Percentiles rank a stretch among this genome's conserved stretches.
Evolutionary conservation across 108 stramenopile species (phyloP).

Genomic region (Seminavis robusta): DNA sequence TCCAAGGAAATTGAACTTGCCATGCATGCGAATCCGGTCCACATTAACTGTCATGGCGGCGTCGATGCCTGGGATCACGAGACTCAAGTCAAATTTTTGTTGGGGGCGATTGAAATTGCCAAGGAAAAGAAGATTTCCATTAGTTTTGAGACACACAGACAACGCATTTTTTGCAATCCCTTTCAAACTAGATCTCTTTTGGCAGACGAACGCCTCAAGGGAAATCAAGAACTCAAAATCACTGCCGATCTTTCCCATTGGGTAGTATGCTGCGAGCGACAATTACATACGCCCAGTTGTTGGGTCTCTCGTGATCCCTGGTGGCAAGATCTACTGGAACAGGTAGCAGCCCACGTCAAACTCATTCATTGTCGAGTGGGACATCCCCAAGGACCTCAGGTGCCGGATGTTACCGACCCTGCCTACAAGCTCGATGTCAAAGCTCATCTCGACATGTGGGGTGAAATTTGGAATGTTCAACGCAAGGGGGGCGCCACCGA

Average conservation of each 20-base stretch:
- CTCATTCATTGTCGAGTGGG: constrained; percentile 23
- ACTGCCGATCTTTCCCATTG: constrained; percentile 22
- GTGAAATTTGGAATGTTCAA: too few species aligned
- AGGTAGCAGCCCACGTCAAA: constrained; percentile 1
- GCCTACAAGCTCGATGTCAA: too few species aligned
- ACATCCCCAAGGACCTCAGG: constrained; percentile 16
- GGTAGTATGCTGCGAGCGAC: constrained; percentile 19
- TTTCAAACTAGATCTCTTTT: constrained; percentile 21
- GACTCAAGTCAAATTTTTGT: constrained; percentile 8
- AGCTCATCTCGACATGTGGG: too few species aligned
- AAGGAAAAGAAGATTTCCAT: neutral
- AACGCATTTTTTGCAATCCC: constrained; percentile 22
- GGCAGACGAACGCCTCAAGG: too few species aligned
- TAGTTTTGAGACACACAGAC: constrained; percentile 20
- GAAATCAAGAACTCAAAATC: constrained; percentile 12
- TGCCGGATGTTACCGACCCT: too few species aligned
- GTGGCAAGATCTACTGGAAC: constrained; percentile 16
- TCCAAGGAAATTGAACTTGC: too few species aligned
- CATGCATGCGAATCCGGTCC: neutral
- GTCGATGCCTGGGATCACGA: constrained; percentile 21
- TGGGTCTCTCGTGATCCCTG: constrained; percentile 15
- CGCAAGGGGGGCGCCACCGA: too few species aligned
- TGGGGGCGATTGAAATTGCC: constrained; percentile 13
- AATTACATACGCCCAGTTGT: too few species aligned
- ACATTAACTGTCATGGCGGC: constrained; percentile 19